Evolutionary conservation across 1,284 basidiomycete species (phyloP), one percentile per base, ranked within the genome.

Genomic region (Trichosporon sp.): DNA sequence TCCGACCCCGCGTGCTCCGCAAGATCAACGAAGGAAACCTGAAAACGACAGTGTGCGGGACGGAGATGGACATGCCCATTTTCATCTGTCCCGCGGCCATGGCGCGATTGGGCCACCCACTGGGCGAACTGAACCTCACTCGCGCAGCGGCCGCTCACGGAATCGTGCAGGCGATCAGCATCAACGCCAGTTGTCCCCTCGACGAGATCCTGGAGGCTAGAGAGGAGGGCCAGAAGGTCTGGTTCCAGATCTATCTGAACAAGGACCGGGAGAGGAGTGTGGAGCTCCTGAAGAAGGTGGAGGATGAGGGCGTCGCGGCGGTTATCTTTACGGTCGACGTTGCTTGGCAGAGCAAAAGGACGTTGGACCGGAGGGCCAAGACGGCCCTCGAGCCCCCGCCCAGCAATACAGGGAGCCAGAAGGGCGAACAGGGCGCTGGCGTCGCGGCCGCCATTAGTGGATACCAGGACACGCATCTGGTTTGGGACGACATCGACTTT

Each of bases 261-360:
- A 86, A 86, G 65, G 88, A 93, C 78, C 88, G 93, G 66, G 79
- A 84, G 4, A 86, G 89, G 32, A 92, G 93, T 1, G 89, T 89
- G 76, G 87, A 89, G 73, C 89, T 92, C 7, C 71, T 89, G 19
- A 76, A 83, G 31, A 85, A 86, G 71, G 85, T 88, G 21, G 85
- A 85, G 38, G 73, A 81, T 59, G 76, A 84, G 1, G 85, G 85
- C 11, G 84, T 81, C 31, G 80, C 84, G 0, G 94, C 93, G 0
- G 91, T 98, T 70, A 94, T 94, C 83, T 87, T 98, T 68, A 98
- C 96, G 0, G 95, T 98, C 1, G 96, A 98, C 83, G 92, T 93
- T 0, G 87, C 93, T 8, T 90, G 92, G 48, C 87, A 91, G n/a
- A 91, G 92, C 16, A 95, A 96, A 78, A 88, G 95, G 40, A 96